Percentiles rank a stretch among this genome's conserved stretches.
Conservation (phyloP, 495 filamentous ascomycete genomes). For the Elasticomyces elasticus region DNA sequence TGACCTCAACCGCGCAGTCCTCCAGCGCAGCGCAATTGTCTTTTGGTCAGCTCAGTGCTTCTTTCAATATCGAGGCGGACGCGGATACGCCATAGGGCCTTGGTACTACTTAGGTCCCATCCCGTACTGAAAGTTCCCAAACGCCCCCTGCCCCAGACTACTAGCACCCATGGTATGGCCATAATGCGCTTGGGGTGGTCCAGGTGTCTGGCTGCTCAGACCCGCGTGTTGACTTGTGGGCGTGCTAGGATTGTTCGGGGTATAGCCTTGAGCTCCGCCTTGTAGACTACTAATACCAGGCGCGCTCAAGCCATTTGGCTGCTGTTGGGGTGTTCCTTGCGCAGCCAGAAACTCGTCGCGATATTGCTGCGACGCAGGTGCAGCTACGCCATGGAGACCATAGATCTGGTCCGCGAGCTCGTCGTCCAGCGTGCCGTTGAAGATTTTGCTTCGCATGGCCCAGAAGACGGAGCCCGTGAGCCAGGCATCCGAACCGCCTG, state of each 20-base stretch:
- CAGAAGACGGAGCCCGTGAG: slow-evolving; percentile 58
- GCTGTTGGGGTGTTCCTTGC: slow-evolving; percentile 17
- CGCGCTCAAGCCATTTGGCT: slow-evolving; percentile 7
- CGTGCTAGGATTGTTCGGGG: slow-evolving; percentile 25
- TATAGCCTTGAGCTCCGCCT: slow-evolving; percentile 16
- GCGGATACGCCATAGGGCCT: no score
- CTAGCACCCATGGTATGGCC: slow-evolving; percentile 1
- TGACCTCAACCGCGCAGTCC: no score
- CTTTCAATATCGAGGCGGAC: no score
- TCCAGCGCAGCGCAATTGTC: no score
- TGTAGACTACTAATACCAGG: slow-evolving; percentile 1
- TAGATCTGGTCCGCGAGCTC: slow-evolving; percentile 89
- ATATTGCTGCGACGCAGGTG: slow-evolving; percentile 36
- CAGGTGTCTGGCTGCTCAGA: slow-evolving; percentile 21
- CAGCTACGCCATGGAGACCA: slow-evolving; percentile 64
- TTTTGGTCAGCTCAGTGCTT: no score
- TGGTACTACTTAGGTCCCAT: slow-evolving; percentile 1
- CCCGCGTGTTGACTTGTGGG: slow-evolving; percentile 30
- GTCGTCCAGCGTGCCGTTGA: slow-evolving; percentile 74
- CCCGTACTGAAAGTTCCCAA: slow-evolving; percentile 12
- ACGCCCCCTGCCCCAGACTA: slow-evolving; percentile 10
- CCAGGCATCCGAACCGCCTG: slow-evolving; percentile 82
- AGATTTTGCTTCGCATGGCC: slow-evolving; percentile 51
- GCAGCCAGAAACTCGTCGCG: slow-evolving; percentile 30
- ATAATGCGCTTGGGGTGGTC: slow-evolving; percentile 6